phyloP scores from a whole-genome alignment of 2,329 filamentous ascomycete genomes.

The Colletotrichum melonis region DNA sequence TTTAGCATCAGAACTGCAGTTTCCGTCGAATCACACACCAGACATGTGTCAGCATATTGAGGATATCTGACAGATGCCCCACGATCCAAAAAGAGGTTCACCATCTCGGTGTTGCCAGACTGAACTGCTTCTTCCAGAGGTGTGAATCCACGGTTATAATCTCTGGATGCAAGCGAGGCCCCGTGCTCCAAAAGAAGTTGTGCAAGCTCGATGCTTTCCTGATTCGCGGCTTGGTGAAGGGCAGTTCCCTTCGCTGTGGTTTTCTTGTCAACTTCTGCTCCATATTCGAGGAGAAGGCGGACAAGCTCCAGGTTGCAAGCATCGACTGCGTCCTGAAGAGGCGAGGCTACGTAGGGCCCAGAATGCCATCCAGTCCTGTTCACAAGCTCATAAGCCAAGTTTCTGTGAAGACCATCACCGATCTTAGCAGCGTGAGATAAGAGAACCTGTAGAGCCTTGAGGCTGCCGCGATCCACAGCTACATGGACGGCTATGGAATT shows the following conservation, averaged over 20 bases:
- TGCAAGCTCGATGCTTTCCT: neutral
- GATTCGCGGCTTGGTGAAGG: neutral
- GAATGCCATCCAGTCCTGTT: neutral
- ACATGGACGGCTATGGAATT: slow-evolving; percentile 1
- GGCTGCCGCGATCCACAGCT: neutral
- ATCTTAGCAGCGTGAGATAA: neutral
- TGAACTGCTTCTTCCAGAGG: neutral
- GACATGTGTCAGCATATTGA: neutral
- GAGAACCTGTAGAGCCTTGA: neutral
- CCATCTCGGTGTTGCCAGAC: neutral
- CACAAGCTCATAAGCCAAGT: neutral
- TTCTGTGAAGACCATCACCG: neutral
- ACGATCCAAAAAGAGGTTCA: neutral
- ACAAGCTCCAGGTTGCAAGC: neutral
- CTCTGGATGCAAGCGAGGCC: neutral
- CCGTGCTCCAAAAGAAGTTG: neutral
- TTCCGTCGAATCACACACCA: neutral
- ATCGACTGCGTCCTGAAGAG: neutral
- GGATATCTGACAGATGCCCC: neutral
- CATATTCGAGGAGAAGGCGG: neutral
- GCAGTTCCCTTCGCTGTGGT: neutral
- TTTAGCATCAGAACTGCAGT: neutral
- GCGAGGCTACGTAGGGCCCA: no score
- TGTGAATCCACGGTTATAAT: neutral
- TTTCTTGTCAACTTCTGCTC: neutral